These are phyloP conservation scores for Lipomyces yamadae DNA, from an alignment of 805 yeast species.

Conservation along the genomic window DNA sequence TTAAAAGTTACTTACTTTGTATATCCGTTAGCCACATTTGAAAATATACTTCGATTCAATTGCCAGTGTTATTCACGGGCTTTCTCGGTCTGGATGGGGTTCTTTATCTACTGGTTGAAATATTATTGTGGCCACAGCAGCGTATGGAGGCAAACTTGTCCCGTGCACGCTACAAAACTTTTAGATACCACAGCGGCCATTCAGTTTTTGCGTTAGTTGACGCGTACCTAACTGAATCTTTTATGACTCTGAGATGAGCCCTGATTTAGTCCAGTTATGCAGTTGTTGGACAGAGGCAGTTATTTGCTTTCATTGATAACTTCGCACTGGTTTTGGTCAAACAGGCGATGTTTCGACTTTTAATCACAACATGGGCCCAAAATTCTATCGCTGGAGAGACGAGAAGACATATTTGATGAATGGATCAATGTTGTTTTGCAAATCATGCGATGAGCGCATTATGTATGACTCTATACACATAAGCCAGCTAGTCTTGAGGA, in stretches of 20 bases:
- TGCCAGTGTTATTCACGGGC: background rate
- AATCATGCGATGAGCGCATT: too few species aligned
- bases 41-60: background rate
- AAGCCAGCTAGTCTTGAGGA: background rate
- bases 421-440: too few species aligned
- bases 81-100: background rate
- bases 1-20: slow-evolving; percentile 45
- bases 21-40: slow-evolving; percentile 47
- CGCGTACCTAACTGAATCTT: background rate
- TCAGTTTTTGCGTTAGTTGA: background rate
- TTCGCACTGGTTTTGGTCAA: too few species aligned
- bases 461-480: too few species aligned
- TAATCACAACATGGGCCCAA: too few species aligned
- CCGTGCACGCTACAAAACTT: background rate
- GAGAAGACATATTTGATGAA: too few species aligned
- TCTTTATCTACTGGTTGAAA: background rate
- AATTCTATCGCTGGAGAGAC: too few species aligned
- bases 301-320: too few species aligned
- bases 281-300: too few species aligned
- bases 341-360: too few species aligned
- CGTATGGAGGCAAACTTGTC: background rate
- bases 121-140: background rate
- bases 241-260: too few species aligned
- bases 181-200: background rate
- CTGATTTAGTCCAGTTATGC: too few species aligned